Base-by-base conservation (phyloP, 2,329 filamentous ascomycete species). In the Claviceps paspali region DNA sequence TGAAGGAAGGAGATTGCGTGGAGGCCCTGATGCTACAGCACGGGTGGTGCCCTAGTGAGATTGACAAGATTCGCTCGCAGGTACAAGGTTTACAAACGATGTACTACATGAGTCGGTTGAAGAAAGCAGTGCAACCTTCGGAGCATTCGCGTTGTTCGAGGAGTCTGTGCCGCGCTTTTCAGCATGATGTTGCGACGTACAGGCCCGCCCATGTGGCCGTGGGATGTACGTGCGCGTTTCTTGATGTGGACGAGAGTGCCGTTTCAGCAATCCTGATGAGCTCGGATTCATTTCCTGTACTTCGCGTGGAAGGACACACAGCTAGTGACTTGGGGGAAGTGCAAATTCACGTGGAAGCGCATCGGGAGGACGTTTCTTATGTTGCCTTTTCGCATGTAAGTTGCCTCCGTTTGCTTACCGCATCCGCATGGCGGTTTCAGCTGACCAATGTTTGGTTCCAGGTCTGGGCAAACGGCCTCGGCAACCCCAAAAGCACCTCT, bases 381-480 rank as follows among this genome's bases (percentile, higher is more conserved):
- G 49, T 59, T 6, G 56, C 57, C 3, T 45, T 60, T 15, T 59
- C 55, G 1, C 57, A 60, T 37, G 50, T 47, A 43, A 28, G 40
- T 34, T 5, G 6, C 8, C 8, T 15, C 18, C 30, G 6, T 17
- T n/a, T 12, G 6, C 3, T n/a, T n/a, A n/a, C n/a, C n/a, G n/a
- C n/a, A n/a, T n/a, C n/a, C n/a, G n/a, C n/a, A n/a, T n/a, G n/a
- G n/a, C n/a, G n/a, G n/a, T n/a, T n/a, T n/a, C 15, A 19, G 36
- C 22, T 24, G 17, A 27, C 17, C n/a, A n/a, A 21, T 10, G 15
- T 18, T 15, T 5, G 5, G 14, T 12, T n/a, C 6, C 26, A 48
- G 48, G 53, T 59, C 14, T 59, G 56, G 57, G 52, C 55, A 1
- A 54, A 60, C 36, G 57, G 56, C 0, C 40, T 58, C 9, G 56